These are phyloP conservation scores for Vanilla planifolia DNA, from an alignment of 106 monocot species.

Conservation along the genomic window DNA sequence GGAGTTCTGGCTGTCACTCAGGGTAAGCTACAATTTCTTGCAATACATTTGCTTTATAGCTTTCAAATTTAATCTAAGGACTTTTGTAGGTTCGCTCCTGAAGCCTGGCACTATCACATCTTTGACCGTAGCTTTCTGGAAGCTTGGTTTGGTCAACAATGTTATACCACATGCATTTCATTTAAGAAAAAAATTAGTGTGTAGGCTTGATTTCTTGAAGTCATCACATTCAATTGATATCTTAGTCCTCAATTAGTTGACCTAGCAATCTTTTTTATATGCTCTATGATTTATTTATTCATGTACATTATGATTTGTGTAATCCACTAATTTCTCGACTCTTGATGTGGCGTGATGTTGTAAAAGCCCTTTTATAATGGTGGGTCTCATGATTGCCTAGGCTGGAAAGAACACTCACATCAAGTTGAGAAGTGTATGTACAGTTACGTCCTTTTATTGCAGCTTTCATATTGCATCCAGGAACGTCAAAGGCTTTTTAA, in stretches of 20 bases:
- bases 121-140: background rate
- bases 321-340: background rate
- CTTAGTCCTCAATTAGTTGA: background rate
- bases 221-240: background rate
- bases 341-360: slow-evolving; percentile 1
- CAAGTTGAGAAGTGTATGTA: no score
- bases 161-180: background rate
- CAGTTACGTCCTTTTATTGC: no score
- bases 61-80: no score
- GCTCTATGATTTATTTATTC: background rate
- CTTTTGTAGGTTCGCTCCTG: no score
- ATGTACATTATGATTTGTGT: background rate
- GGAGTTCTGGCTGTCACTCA: no score
- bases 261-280: background rate
- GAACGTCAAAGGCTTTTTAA: background rate
- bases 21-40: no score
- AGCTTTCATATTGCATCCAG: no score
- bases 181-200: background rate
- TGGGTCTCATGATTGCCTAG: background rate
- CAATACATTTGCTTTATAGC: no score
- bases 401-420: no score
- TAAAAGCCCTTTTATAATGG: slow-evolving; percentile 2
- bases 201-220: background rate
- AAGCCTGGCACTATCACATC: no score
- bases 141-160: background rate